Percentiles rank a stretch among this genome's conserved stretches.
Conservation (phyloP, 1,139 yeast species). For the Suhomyces atakaporum region DNA sequence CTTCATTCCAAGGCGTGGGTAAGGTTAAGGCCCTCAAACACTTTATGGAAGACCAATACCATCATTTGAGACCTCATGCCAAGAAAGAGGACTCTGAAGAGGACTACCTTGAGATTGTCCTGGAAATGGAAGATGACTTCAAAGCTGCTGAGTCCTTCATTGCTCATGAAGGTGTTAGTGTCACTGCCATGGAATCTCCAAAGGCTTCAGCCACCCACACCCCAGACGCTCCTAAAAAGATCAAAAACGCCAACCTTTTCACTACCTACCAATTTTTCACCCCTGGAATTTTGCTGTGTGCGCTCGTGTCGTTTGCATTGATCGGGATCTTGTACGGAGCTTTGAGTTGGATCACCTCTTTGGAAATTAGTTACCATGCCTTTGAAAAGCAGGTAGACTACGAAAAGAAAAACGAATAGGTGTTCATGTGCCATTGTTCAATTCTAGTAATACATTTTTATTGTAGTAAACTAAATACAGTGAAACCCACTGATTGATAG, state of each 20-base stretch:
- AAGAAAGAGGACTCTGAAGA: slow-evolving; percentile 14
- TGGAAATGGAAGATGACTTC: slow-evolving; percentile 38
- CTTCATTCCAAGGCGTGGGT: slow-evolving; percentile 26
- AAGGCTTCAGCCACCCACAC: slow-evolving; percentile 4
- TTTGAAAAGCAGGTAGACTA: slow-evolving; percentile 69
- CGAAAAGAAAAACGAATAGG: slow-evolving; percentile 57
- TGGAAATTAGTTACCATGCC: slow-evolving; percentile 70
- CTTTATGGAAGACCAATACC: slow-evolving; percentile 23
- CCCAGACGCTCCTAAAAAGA: slow-evolving; percentile 9
- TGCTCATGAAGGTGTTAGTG: slow-evolving; percentile 30
- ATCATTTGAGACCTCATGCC: slow-evolving; percentile 13
- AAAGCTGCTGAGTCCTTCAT: slow-evolving; percentile 35
- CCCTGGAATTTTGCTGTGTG: slow-evolving; percentile 67
- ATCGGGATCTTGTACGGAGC: slow-evolving; percentile 54
- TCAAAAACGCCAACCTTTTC: slow-evolving; percentile 29
- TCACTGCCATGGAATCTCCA: slow-evolving; percentile 22
- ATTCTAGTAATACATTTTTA: slow-evolving; percentile 5
- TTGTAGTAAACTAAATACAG: too few species aligned
- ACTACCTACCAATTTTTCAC: slow-evolving; percentile 47
- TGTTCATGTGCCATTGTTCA: slow-evolving; percentile 1
- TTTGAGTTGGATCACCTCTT: slow-evolving; percentile 58
- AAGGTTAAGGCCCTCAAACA: slow-evolving; percentile 24
- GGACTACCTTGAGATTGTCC: slow-evolving; percentile 22
- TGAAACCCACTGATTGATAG: not conserved
- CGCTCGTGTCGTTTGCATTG: slow-evolving; percentile 57